phyloP scores from a whole-genome alignment of 352 stramenopile genomes.

The Globisporangium emineosum region DNA sequence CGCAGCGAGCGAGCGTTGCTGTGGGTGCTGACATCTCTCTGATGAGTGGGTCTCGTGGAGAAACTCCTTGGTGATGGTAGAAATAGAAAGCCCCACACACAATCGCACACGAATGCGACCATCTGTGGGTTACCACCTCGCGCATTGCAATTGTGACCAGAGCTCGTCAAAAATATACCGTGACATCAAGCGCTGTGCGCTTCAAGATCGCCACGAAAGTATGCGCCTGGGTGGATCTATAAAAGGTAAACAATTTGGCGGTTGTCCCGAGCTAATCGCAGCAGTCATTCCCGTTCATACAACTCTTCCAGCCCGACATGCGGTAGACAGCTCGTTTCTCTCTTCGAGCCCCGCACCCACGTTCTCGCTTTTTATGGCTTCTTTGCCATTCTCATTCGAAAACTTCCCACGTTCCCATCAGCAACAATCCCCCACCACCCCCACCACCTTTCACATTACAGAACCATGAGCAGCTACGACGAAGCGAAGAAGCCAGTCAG shows the following conservation, averaged over 20 bases:
- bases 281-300: neutral
- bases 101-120: no score
- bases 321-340: neutral
- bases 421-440: neutral
- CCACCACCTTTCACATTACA: no score
- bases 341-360: neutral
- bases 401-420: neutral
- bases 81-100: no score
- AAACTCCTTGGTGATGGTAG: neutral
- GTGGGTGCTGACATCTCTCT: neutral
- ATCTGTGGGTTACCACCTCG: no score
- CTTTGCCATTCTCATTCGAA: neutral
- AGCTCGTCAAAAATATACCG: no score
- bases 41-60: neutral
- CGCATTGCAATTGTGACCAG: no score
- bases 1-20: neutral
- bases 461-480: conserved; percentile 2
- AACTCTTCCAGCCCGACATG: no score
- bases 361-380: no score
- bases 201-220: neutral
- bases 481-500: neutral
- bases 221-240: neutral
- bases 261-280: neutral
- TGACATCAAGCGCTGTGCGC: no score
- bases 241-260: neutral